Base-by-base conservation (phyloP, 2,329 filamentous ascomycete genomes). In the Falciphora oryzae region DNA sequence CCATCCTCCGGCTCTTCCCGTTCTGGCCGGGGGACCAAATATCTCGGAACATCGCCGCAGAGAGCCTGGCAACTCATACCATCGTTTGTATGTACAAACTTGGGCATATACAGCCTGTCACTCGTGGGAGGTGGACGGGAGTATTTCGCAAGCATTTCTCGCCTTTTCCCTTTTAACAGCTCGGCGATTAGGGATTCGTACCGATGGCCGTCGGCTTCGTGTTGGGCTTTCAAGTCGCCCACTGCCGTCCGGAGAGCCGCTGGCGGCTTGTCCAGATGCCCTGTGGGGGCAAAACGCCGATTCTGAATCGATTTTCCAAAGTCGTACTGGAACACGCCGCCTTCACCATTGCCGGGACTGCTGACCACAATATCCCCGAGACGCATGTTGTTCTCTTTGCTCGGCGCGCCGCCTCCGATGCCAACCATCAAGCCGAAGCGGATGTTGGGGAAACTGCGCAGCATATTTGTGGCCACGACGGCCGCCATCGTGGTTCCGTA, bases 351-450 rank as follows among this genome's bases (percentile, higher is more conserved):
- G 7, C 67, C 59, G 14, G 70, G 65, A 10, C 62, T 60, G 53
- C 71, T 71, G 11, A 78, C 72, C 1, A 74, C 73, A 27, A 75
- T 62, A 59, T 75, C 72, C 7, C 74, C 73, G 0, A 75, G 71
- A 4, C 76, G 72, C 0, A 79, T 72, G 22, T 79, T 75, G 31
- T 71, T 66, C 2, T 1, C 57, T 66, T 79, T 65, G n/a, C n/a
- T n/a, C n/a, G 77, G 77, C 0, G 70, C 75, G 4, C 76, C 77
- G 6, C 76, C 76, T 0, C 71, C 75, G 3, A 76, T 71, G 28
- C 75, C 75, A 2, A 77, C 74, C 66, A 77, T 70, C 57, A 18
- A 25, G 28, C 28, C 22, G 22, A n/a, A n/a, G n/a, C n/a, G n/a
- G n/a, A n/a, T n/a, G n/a, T n/a, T n/a, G n/a, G n/a, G n/a, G n/a